Evolutionary conservation across 192 early-diverging fungal species (phyloP), one percentile per base, ranked within the genome.

Genomic region (Linnemannia zychae): DNA sequence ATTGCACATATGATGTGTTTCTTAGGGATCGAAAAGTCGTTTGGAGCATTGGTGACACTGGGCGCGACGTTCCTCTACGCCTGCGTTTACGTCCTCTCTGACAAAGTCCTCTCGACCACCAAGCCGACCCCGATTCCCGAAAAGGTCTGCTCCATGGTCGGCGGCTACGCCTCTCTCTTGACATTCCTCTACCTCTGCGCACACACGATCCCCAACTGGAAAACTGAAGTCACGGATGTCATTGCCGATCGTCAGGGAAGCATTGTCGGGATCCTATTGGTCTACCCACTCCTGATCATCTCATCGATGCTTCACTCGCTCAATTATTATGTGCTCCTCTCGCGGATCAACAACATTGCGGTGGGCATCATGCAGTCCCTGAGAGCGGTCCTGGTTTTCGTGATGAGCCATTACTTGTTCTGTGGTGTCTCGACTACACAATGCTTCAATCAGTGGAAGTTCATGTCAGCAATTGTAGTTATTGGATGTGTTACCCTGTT

Each of bases 371-470:
- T 93, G 69, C 90, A 93, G 75, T 88, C 88, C 18, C 44, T 93
- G 12, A 74, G 92, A 46, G 92, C 92, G 3, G 89, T 93, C 12
- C 65, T 93, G 20, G 89, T 93, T 11, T 93, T 91, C 89, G 89
- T 80, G 12, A 82, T 93, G 72, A 91, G 91, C 79, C 90, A 93
- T 76, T 83, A 87, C 9, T 87, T 90, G 77, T 93, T 89, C 82
- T 93, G 92, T 80, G 48, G 78, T 20, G 78, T 87, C 33, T 91
- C 91, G 47, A 49, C 72, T 20, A 88, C 89, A 11, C 92, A 93
- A 79, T 93, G 92, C 68, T 93, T 93, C 53, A 93, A 89, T 72
- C 67, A 85, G 44, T 91, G 89, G 80, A 93, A 91, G 74, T 91
- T 91, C 24, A 46, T 87, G 28, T 89, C 91, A 0, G 89, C 89